Conservation (phyloP, 1,284 basidiomycete genomes). For the Cutaneotrichosporon sp. region DNA sequence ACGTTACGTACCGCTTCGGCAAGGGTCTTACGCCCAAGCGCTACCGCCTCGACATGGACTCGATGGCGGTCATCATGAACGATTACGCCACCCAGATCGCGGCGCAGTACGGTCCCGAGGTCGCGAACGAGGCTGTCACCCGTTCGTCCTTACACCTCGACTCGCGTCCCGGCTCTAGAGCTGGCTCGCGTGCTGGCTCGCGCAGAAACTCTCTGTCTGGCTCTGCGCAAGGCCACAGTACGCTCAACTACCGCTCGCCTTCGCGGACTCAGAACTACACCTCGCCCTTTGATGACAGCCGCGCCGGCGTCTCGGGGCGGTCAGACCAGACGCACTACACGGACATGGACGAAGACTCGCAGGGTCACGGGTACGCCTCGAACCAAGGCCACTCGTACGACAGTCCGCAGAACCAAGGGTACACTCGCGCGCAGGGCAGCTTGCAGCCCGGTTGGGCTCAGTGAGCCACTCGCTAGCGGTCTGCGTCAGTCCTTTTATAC, state of each 20-base stretch:
- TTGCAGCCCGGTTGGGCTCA: slow-evolving; percentile 1
- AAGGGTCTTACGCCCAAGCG: slow-evolving; percentile 74
- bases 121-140: slow-evolving; percentile 46
- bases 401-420: neutral
- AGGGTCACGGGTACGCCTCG: slow-evolving; percentile 9
- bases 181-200: slow-evolving; percentile 19
- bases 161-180: slow-evolving; percentile 21
- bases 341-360: slow-evolving; percentile 8
- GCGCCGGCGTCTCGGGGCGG: slow-evolving; percentile 1
- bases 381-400: slow-evolving; percentile 10
- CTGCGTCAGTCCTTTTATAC: slow-evolving; percentile 1
- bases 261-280: slow-evolving; percentile 14
- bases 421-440: neutral
- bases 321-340: slow-evolving; percentile 15
- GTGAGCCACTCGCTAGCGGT: neutral
- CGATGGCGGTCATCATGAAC: slow-evolving; percentile 71
- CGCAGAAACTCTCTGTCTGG: slow-evolving; percentile 20
- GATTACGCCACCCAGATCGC: slow-evolving; percentile 61
- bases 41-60: slow-evolving; percentile 64
- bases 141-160: slow-evolving; percentile 43
- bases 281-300: slow-evolving; percentile 21
- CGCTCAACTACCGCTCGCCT: neutral
- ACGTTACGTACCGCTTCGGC: slow-evolving; percentile 71
- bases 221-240: slow-evolving; percentile 9
- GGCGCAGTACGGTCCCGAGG: slow-evolving; percentile 47